Base-by-base conservation (phyloP, 1,284 basidiomycete species). In the Hemileia vastatrix region DNA sequence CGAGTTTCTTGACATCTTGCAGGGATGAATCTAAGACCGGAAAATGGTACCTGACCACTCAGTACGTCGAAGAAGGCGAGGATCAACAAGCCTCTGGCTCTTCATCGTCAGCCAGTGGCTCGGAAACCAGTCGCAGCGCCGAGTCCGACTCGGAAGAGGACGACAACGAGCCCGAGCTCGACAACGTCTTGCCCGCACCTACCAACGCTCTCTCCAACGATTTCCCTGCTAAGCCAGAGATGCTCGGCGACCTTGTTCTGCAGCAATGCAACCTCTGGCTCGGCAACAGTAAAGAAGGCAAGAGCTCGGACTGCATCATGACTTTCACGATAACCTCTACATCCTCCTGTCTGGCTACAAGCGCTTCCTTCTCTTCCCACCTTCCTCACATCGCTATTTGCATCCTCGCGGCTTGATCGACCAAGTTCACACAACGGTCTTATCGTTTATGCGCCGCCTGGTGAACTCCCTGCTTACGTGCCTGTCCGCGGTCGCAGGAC, bases 281-380 rank as follows among this genome's bases (percentile, higher is more conserved):
- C 8, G 73, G 73, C 36, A 68, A 65, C 57, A 65, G 67, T 36
- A 65, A 58, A n/a, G 50, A 69, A 21, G 69, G 67, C 18, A 69
- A 68, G 48, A 72, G 68, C 54, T 67, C 6, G 73, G 72, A 0
- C 59, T 75, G 52, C 73, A 75, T 58, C 73, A 75, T 56, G 73
- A 75, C 57, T 74, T 74, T 33, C 73, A 75, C 60, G 73, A 75
- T 57, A 75, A 75, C 36, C 68, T 75, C 33, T 75, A 75, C 66
- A 64, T 73, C 36, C 66, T 74, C 32, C 65, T 75, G n/a, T 69
- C 68, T 8, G 73, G 73, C 32, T 65, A 67, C 53, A 75, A 75
- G 48, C 67, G 73, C 15, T 73, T 75, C 48, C 60, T 75, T n/a
- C 67, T 75, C 49, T 75, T 72, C 43, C 73, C 73, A 1, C 73